phyloP scores from a whole-genome alignment of 148 eudicot genomes.

The Nepenthes mirabilis region DNA sequence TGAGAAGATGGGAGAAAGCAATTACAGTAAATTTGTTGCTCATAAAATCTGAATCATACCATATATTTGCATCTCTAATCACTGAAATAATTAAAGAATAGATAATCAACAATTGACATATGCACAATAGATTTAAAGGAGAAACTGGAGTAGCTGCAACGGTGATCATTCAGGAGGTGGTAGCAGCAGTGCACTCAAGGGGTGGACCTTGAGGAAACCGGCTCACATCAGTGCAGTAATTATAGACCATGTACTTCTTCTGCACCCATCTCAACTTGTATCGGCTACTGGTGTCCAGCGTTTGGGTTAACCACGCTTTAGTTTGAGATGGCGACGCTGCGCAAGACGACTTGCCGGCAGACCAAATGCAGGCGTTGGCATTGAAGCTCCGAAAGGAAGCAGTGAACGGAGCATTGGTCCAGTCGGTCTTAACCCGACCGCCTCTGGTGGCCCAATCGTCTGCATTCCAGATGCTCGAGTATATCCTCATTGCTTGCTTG shows the following conservation, averaged over 20 bases:
- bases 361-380: conserved; percentile 16
- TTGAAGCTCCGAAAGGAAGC: conserved; percentile 25
- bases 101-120: too few relatives aligned
- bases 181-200: conserved; percentile 13
- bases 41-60: too few relatives aligned
- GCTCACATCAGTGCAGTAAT: conserved; percentile 22
- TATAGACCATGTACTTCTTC: conserved; percentile 28
- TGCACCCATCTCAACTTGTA: conserved; percentile 22
- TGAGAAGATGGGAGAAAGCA: too few relatives aligned
- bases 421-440: conserved; percentile 19
- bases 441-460: too few relatives aligned
- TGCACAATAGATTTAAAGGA: too few relatives aligned
- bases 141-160: too few relatives aligned
- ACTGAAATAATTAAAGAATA: too few relatives aligned
- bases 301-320: conserved; percentile 19
- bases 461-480: conserved; percentile 3
- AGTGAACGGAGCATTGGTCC: conserved; percentile 24
- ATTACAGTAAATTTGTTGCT: too few relatives aligned
- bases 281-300: conserved; percentile 11
- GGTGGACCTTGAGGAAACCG: conserved; percentile 33
- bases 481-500: conserved; percentile 10
- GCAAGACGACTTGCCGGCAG: conserved; percentile 13
- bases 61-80: too few relatives aligned
- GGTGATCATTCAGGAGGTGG: neutral
- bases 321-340: neutral